A percentile compares a stretch with the other conserved stretches of the same genome.
Evolutionary conservation across 257 asterid species (phyloP).

Genomic region (Nicotiana noctiflora): DNA sequence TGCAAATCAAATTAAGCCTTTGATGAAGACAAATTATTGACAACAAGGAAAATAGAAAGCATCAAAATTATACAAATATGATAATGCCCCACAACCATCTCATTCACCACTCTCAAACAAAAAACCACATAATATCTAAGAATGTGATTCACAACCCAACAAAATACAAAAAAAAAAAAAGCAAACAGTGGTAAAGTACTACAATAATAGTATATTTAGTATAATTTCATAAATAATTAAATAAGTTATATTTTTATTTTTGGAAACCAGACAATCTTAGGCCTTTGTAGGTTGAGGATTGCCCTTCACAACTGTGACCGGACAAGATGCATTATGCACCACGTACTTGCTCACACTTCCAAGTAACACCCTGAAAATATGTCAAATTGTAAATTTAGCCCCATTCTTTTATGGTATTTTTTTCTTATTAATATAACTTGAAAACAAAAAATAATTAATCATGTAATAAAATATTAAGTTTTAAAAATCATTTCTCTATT

Average conservation of each 20-base stretch:
- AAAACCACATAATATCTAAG: background rate
- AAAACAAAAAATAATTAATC: too few relatives aligned
- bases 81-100: background rate
- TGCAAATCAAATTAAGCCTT: too few relatives aligned
- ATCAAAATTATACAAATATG: background rate
- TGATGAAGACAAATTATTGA: background rate
- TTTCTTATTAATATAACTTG: too few relatives aligned
- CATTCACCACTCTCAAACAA: background rate
- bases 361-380: constrained; percentile 47
- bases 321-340: constrained; percentile 68
- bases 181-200: too few relatives aligned
- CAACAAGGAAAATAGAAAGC: background rate
- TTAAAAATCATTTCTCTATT: too few relatives aligned
- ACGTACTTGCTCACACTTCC: constrained; percentile 84
- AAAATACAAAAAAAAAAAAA: background rate
- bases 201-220: too few relatives aligned
- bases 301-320: constrained; percentile 70
- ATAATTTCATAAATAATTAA: background rate
- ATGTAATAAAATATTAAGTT: too few relatives aligned
- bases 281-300: background rate
- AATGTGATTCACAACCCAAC: background rate
- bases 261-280: background rate
- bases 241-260: too few relatives aligned
- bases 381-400: background rate
- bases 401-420: too few relatives aligned